A percentile compares a stretch with the other conserved stretches of the same genome.
phyloP scores from a whole-genome alignment of 176 grass and related monocot genomes.

The Zea mays region Zm-B73-REFERENCE-NAM-5.0 NC_050098.1:199272501-199273000 shows the following conservation, averaged over 20 bases:
- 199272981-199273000: constrained; percentile 48
- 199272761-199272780: constrained; percentile 31
- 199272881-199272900: constrained; percentile 35
- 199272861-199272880: neutral
- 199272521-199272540: too few relatives aligned
- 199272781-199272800: constrained; percentile 52
- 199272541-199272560: too few relatives aligned
- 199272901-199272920: constrained; percentile 16
- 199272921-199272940: constrained; percentile 48
- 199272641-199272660: too few relatives aligned
- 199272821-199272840: neutral
- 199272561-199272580: too few relatives aligned
- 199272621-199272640: too few relatives aligned
- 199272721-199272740: constrained; percentile 41
- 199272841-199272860: constrained; percentile 26
- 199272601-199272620: too few relatives aligned
- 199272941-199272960: neutral
- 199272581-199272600: too few relatives aligned
- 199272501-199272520: too few relatives aligned
- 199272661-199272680: too few relatives aligned
- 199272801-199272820: constrained; percentile 38
- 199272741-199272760: constrained; percentile 22
- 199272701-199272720: constrained; percentile 40
- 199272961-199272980: constrained; percentile 40
- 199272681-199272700: constrained; percentile 36